A percentile compares a stretch with the other conserved stretches of the same genome.
Conservation (phyloP, 2,329 filamentous ascomycete genomes). For the Ophiostoma australiae region DNA sequence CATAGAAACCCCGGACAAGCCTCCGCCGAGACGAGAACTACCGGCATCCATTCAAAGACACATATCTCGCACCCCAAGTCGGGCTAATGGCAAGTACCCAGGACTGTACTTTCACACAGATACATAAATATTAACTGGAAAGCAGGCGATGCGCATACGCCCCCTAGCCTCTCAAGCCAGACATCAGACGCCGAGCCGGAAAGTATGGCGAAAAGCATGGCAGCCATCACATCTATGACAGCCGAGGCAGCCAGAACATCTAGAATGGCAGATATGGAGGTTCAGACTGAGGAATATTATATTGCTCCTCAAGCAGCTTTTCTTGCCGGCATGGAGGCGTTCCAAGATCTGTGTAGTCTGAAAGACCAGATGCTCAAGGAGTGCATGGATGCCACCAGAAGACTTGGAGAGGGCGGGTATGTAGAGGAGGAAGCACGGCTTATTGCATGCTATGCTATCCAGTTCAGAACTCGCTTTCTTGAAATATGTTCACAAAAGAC, state of each 20-base stretch:
- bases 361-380: conserved; percentile 22
- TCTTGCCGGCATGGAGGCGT: conserved; percentile 17
- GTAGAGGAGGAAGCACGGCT: conserved; percentile 22
- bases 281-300: conserved; percentile 20
- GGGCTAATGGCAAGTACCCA: not conserved
- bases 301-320: conserved; percentile 14
- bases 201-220: not conserved
- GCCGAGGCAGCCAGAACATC: not conserved
- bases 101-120: too few species aligned
- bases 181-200: not conserved
- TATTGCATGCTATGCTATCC: conserved; percentile 22
- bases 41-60: conserved; percentile 22
- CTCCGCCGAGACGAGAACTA: conserved; percentile 25
- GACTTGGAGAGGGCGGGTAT: conserved; percentile 13
- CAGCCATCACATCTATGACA: not conserved
- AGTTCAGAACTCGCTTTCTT: conserved; percentile 18
- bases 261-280: not conserved
- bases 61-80: conserved; percentile 22
- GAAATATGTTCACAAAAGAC: conserved; percentile 13
- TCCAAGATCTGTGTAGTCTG: conserved; percentile 17
- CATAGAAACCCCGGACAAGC: conserved; percentile 11
- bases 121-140: not conserved
- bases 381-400: conserved; percentile 19
- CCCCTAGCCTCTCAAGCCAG: not conserved
- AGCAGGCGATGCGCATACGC: not conserved